Base-by-base conservation (phyloP, 371 early-diverging fungal genomes). In the Syncephalastrum contaminatum region DNA sequence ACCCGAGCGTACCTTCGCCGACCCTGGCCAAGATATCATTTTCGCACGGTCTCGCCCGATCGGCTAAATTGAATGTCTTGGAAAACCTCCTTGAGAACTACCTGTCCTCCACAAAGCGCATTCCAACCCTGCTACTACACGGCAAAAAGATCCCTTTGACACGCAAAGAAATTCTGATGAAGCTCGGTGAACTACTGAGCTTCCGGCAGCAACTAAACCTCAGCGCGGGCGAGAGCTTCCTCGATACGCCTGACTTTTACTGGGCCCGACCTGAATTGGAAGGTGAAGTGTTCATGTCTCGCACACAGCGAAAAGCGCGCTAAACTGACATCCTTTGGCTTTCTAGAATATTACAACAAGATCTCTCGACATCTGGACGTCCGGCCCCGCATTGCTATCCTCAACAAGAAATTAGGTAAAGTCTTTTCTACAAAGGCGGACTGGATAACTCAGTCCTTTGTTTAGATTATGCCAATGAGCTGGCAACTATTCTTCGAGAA, bases 31-130 rank as follows among this genome's bases (percentile, higher is more conserved):
- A 69, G 36, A 21, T 58, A 10, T 62, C 72, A 19, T 66, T 72
- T 21, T 72, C 72, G 3, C 59, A 69, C 39, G 69, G 69, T 18
- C 43, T 72, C 16, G 72, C 69, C 0, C 52, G 66, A n/a, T 63
- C 64, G 0, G 64, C 64, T 4, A 67, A 64, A 27, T n/a, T 72
- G 21, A 46, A 41, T 10, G 63, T 51, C 16, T 39, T 69, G 2
- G 72, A 72, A 19, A 18, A 18, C 2, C 48, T 62, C 36, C 22
- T 59, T 15, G 48, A 53, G 4, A 18, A 41, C 22, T 43, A 39
- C 21, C 36, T 53, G 21, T 52, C 48, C 5, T 25, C 47, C 15
- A 50, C 45, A 6, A 43, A 59, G 5, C 45, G 24, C 19, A 27
- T 53, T 14, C 59, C 58, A 14, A 43, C 18, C 0, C 18, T 44